A percentile compares a stretch with the other conserved stretches of the same genome.
phyloP scores from a whole-genome alignment of 2,329 filamentous ascomycete species.

The Colletotrichum euphorbiae region DNA sequence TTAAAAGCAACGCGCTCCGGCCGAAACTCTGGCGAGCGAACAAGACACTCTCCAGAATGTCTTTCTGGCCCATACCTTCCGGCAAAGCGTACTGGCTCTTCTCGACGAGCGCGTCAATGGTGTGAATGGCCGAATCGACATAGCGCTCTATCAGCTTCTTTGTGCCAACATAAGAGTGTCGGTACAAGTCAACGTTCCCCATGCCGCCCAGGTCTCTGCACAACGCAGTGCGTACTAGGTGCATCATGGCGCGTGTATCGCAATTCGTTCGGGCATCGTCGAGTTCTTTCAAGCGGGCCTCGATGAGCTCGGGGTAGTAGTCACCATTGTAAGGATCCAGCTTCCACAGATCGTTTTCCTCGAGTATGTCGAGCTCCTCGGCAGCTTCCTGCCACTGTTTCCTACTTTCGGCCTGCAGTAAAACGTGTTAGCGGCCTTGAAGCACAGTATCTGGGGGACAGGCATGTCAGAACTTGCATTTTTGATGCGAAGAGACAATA shows the following conservation, averaged over 20 bases:
- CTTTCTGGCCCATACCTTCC: slow-evolving; percentile 68
- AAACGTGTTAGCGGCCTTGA: background rate
- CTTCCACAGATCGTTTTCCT: slow-evolving; percentile 88
- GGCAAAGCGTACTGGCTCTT: slow-evolving; percentile 60
- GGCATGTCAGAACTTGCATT: slow-evolving; percentile 62
- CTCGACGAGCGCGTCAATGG: slow-evolving; percentile 78
- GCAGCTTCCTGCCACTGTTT: slow-evolving; percentile 82
- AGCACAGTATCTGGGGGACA: background rate
- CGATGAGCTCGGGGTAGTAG: slow-evolving; percentile 78
- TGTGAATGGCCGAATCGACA: slow-evolving; percentile 81
- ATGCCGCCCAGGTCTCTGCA: slow-evolving; percentile 87
- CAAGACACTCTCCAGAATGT: slow-evolving; percentile 75
- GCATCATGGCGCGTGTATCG: slow-evolving; percentile 82
- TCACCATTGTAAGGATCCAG: slow-evolving; percentile 69
- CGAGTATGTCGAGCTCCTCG: slow-evolving; percentile 79
- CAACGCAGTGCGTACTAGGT: slow-evolving; percentile 82
- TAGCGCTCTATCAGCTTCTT: slow-evolving; percentile 90
- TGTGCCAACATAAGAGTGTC: slow-evolving; percentile 85
- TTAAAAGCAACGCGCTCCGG: slow-evolving; percentile 84
- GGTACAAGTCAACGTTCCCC: slow-evolving; percentile 85
- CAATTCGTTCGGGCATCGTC: slow-evolving; percentile 78
- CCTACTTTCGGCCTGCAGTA: slow-evolving; percentile 72
- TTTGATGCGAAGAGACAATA: slow-evolving; percentile 73
- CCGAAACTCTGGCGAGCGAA: slow-evolving; percentile 84
- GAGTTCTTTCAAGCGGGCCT: slow-evolving; percentile 76